A percentile compares a stretch with the other conserved stretches of the same genome.
Evolutionary conservation across 306 rosid genomes (phyloP).

Genomic region (Urtica urens): DNA sequence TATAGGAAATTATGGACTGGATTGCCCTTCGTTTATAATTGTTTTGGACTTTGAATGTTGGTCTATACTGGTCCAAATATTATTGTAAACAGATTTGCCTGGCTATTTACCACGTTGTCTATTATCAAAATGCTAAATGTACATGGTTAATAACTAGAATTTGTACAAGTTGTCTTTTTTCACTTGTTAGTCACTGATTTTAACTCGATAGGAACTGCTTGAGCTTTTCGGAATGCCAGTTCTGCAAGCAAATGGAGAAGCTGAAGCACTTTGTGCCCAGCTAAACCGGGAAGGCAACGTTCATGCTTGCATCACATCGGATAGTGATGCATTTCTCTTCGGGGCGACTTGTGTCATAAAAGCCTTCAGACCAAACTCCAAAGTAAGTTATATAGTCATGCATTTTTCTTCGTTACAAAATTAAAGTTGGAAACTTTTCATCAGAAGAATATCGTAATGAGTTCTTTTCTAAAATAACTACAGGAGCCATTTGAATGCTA

Average conservation of each 20-base stretch:
- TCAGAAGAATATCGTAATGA: slow-evolving; percentile 20
- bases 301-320: slow-evolving; percentile 80
- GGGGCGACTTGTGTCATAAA: slow-evolving; percentile 77
- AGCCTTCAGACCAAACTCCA: slow-evolving; percentile 45
- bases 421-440: too few relatives aligned
- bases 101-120: too few relatives aligned
- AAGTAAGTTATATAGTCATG: slow-evolving; percentile 29
- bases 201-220: slow-evolving; percentile 52
- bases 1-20: too few relatives aligned
- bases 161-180: slow-evolving; percentile 11
- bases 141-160: too few relatives aligned
- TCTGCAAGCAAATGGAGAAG: slow-evolving; percentile 83
- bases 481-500: slow-evolving; percentile 94
- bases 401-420: not conserved
- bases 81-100: too few relatives aligned
- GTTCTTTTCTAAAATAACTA: too few relatives aligned
- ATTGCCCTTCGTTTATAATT: too few relatives aligned
- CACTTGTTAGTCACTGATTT: slow-evolving; percentile 14
- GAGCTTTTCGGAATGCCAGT: slow-evolving; percentile 88
- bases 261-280: slow-evolving; percentile 86
- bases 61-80: too few relatives aligned
- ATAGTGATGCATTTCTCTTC: slow-evolving; percentile 83
- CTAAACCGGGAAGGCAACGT: slow-evolving; percentile 64
- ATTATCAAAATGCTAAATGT: too few relatives aligned
- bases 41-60: too few relatives aligned